These are phyloP conservation scores for Bipolaris sorokiniana DNA, from an alignment of 2,329 filamentous ascomycete genomes.

Conservation along the genomic window DNA sequence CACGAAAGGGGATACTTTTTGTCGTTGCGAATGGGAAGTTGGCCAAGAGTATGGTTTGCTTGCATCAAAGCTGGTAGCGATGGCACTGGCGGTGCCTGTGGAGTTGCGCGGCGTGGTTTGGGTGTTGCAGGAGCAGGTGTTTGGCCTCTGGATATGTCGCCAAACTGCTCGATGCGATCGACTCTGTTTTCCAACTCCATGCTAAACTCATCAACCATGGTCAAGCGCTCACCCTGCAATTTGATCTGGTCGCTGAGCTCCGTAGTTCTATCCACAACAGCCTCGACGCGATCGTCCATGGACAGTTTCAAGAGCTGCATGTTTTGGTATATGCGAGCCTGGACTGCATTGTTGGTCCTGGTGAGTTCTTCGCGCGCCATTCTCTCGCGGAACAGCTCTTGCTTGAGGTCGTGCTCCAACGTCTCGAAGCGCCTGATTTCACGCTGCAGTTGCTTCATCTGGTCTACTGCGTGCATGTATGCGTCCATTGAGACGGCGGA, in stretches of 20 bases:
- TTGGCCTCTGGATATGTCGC: constrained; percentile 33
- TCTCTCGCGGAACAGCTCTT: constrained; percentile 45
- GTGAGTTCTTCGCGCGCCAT: constrained; percentile 45
- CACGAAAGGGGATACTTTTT: constrained; percentile 48
- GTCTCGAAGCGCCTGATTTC: constrained; percentile 43
- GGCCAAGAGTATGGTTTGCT: constrained; percentile 35
- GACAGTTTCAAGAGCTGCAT: constrained; percentile 47
- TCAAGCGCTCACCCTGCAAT: constrained; percentile 44
- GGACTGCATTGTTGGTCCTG: constrained; percentile 40
- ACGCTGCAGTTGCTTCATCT: constrained; percentile 45
- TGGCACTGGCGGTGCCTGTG: constrained; percentile 35
- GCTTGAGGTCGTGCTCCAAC: constrained; percentile 47
- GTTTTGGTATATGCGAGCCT: constrained; percentile 48
- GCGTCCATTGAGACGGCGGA: constrained; percentile 46
- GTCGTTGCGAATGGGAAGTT: constrained; percentile 48
- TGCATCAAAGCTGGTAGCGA: constrained; percentile 40
- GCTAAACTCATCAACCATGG: constrained; percentile 48
- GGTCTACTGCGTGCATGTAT: constrained; percentile 45
- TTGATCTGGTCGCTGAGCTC: constrained; percentile 48
- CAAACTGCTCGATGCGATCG: constrained; percentile 41
- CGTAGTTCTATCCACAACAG: constrained; percentile 49
- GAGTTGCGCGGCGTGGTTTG: constrained; percentile 29
- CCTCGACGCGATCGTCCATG: constrained; percentile 51
- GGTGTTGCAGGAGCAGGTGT: constrained; percentile 42
- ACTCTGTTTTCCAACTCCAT: constrained; percentile 50